phyloP scores from a whole-genome alignment of 352 stramenopile genomes.

The Phytophthora litchii region DNA sequence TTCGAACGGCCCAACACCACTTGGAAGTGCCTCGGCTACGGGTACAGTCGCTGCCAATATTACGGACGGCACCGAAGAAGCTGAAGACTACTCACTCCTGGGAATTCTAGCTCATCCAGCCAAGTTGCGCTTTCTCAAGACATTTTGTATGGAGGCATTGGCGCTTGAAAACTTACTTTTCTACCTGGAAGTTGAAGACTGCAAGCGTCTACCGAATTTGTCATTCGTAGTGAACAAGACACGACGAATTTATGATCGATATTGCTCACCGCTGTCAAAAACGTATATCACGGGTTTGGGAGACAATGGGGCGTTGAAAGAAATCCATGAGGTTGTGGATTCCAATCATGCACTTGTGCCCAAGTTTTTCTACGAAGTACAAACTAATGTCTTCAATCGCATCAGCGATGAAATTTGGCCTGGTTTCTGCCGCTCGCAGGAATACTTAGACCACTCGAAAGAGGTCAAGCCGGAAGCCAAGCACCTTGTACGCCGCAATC shows the following conservation, averaged over 20 bases:
- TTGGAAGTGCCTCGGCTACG: conserved; percentile 17
- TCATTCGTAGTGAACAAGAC: conserved; percentile 84
- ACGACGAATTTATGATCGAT: conserved; percentile 81
- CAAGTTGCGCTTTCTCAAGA: conserved; percentile 85
- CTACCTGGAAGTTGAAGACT: conserved; percentile 86
- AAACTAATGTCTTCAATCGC: conserved; percentile 55
- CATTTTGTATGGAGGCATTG: conserved; percentile 85
- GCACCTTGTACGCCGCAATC: conserved; percentile 18
- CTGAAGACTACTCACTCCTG: conserved; percentile 66
- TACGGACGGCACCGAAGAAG: conserved; percentile 23
- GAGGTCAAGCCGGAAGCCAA: conserved; percentile 36
- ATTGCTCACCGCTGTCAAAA: conserved; percentile 54
- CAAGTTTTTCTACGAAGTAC: conserved; percentile 77
- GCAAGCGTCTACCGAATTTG: conserved; percentile 81
- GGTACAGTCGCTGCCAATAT: conserved; percentile 26
- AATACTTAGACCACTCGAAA: conserved; percentile 75
- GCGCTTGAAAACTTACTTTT: conserved; percentile 86
- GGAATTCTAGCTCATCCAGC: conserved; percentile 71
- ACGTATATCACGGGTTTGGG: conserved; percentile 55
- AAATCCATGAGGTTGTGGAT: conserved; percentile 59
- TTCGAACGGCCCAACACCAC: conserved; percentile 2
- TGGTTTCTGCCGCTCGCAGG: conserved; percentile 65
- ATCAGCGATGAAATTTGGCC: conserved; percentile 80
- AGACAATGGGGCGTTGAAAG: conserved; percentile 32
- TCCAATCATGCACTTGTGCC: conserved; percentile 51